phyloP scores from a whole-genome alignment of 2,329 filamentous ascomycete species.

The Sarocladiaceae sp. region DNA sequence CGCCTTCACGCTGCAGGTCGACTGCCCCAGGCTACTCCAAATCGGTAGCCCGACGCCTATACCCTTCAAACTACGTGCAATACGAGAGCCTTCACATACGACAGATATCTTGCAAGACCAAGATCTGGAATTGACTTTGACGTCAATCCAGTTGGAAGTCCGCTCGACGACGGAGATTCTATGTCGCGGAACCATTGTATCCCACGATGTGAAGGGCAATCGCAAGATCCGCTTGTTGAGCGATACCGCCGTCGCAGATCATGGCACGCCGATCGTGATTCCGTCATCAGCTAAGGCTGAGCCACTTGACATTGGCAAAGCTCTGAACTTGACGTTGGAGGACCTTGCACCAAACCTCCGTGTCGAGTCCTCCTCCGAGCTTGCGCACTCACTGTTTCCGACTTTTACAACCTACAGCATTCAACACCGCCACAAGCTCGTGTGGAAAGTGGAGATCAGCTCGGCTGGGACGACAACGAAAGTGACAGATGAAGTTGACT shows the following conservation, averaged over 20 bases:
- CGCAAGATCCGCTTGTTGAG: neutral
- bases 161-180: conserved; percentile 13
- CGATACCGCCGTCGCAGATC: neutral
- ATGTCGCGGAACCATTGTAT: conserved; percentile 12
- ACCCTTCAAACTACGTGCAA: conserved; percentile 17
- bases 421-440: conserved; percentile 16
- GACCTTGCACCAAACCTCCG: conserved; percentile 12
- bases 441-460: conserved; percentile 15
- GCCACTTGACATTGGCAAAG: conserved; percentile 11
- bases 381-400: conserved; percentile 12
- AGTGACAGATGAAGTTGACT: neutral
- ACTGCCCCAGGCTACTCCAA: conserved; percentile 24
- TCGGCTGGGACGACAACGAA: neutral
- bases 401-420: conserved; percentile 23
- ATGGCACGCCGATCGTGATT: conserved; percentile 5
- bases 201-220: conserved; percentile 10
- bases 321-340: conserved; percentile 9
- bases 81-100: conserved; percentile 13
- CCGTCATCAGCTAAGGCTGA: conserved; percentile 9
- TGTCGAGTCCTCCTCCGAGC: conserved; percentile 11
- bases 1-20: conserved; percentile 20
- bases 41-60: conserved; percentile 20
- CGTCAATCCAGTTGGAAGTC: conserved; percentile 15
- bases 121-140: conserved; percentile 14
- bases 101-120: conserved; percentile 14